Evolutionary conservation across 2,329 filamentous ascomycete species (phyloP).

Genomic region (Talaromyces sp.): DNA sequence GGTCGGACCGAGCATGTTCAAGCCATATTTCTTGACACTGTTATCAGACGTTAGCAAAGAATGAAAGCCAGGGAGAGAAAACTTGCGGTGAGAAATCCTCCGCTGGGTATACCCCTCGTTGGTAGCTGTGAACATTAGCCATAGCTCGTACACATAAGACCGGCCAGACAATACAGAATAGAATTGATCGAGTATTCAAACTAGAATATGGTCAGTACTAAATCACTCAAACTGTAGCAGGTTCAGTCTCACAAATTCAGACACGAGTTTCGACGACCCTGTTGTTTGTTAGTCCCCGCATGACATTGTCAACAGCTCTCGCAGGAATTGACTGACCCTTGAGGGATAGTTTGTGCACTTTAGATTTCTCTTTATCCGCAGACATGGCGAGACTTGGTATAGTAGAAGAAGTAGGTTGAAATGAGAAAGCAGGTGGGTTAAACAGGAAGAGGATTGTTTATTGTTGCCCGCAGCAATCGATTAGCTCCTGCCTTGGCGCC

Average conservation of each 20-base stretch:
- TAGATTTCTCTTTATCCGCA: constrained; percentile 64
- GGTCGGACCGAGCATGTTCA: constrained; percentile 80
- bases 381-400: constrained; percentile 28
- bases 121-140: constrained; percentile 58
- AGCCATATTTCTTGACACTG: constrained; percentile 94
- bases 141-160: constrained; percentile 8
- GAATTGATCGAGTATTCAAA: constrained; percentile 99
- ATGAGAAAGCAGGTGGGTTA: not conserved
- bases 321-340: constrained; percentile 28
- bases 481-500: constrained; percentile 2
- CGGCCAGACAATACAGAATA: constrained; percentile 62
- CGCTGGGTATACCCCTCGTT: constrained; percentile 76
- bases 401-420: not conserved
- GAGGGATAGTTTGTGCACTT: constrained; percentile 84
- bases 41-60: not conserved
- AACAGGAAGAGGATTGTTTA: constrained; percentile 26
- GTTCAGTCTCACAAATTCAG: constrained; percentile 72
- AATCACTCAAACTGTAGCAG: constrained; percentile 34
- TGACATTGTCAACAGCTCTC: not conserved
- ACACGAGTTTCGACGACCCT: constrained; percentile 78
- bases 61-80: not conserved
- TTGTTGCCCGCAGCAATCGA: constrained; percentile 27
- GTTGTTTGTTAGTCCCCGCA: constrained; percentile 24
- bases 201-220: constrained; percentile 15
- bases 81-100: constrained; percentile 91